These are phyloP conservation scores for Pezicula radicicola DNA, from an alignment of 2,329 filamentous ascomycete genomes.

Conservation along the genomic window DNA sequence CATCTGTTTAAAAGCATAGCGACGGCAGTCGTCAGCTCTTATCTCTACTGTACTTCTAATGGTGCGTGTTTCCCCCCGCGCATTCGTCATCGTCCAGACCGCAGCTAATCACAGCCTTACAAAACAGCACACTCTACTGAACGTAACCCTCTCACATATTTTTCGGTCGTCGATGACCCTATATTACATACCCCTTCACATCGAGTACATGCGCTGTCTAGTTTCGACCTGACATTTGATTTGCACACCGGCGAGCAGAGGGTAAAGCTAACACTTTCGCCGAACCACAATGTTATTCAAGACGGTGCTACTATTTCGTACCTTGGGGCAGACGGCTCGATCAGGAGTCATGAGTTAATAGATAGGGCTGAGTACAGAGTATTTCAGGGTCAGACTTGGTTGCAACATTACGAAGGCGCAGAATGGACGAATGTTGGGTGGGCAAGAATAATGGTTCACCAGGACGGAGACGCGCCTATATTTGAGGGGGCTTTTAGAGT, in stretches of 20 bases:
- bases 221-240: slow-evolving; percentile 82
- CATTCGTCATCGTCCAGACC: background rate
- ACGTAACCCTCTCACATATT: slow-evolving; percentile 72
- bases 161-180: slow-evolving; percentile 71
- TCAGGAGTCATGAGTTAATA: slow-evolving; percentile 65
- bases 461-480: slow-evolving; percentile 73
- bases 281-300: slow-evolving; percentile 86
- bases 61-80: slow-evolving; percentile 9
- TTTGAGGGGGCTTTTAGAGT: slow-evolving; percentile 91
- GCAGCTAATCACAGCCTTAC: slow-evolving; percentile 4
- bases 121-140: slow-evolving; percentile 63
- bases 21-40: slow-evolving; percentile 17
- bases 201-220: slow-evolving; percentile 74
- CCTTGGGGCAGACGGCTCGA: slow-evolving; percentile 66
- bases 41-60: slow-evolving; percentile 14
- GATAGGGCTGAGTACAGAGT: slow-evolving; percentile 74
- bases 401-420: slow-evolving; percentile 54
- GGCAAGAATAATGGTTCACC: slow-evolving; percentile 75
- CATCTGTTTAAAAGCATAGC: slow-evolving; percentile 21
- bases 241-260: slow-evolving; percentile 64
- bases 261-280: slow-evolving; percentile 78
- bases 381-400: slow-evolving; percentile 76
- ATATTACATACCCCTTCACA: slow-evolving; percentile 76
- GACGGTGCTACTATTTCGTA: slow-evolving; percentile 73
- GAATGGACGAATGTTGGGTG: slow-evolving; percentile 82